Conservation (phyloP, 2,329 filamentous ascomycete species). For the Trichoderma sp. region DNA sequence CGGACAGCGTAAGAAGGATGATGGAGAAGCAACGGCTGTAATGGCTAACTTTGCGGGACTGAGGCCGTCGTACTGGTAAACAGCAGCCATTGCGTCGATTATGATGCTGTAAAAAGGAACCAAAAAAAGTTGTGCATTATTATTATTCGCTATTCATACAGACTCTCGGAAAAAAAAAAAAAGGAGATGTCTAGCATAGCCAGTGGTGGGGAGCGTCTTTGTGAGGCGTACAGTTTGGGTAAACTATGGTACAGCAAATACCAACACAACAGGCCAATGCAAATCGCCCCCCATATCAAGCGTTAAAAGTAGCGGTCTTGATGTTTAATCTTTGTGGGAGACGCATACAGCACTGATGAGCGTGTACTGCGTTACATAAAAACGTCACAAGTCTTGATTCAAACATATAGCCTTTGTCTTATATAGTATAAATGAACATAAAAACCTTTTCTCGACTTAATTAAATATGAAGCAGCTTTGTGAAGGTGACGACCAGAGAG, state of each 20-base stretch:
- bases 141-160: neutral
- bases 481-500: too few species aligned
- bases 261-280: conserved; percentile 20
- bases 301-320: neutral
- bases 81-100: conserved; percentile 18
- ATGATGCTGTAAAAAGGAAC: conserved; percentile 23
- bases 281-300: neutral
- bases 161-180: neutral
- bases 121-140: neutral
- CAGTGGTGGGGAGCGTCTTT: neutral
- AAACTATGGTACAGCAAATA: conserved; percentile 30
- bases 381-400: neutral
- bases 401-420: neutral
- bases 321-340: neutral
- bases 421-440: conserved; percentile 1
- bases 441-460: neutral
- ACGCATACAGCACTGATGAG: neutral
- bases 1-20: conserved; percentile 71
- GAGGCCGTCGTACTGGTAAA: conserved; percentile 62
- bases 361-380: conserved; percentile 1
- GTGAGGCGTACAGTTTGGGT: conserved; percentile 29
- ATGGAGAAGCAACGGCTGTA: conserved; percentile 47
- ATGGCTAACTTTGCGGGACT: conserved; percentile 60
- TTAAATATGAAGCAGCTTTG: neutral
- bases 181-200: neutral